A percentile compares a stretch with the other conserved stretches of the same genome.
phyloP scores from a whole-genome alignment of 345 rosid genomes.

The Gossypium australe region DNA sequence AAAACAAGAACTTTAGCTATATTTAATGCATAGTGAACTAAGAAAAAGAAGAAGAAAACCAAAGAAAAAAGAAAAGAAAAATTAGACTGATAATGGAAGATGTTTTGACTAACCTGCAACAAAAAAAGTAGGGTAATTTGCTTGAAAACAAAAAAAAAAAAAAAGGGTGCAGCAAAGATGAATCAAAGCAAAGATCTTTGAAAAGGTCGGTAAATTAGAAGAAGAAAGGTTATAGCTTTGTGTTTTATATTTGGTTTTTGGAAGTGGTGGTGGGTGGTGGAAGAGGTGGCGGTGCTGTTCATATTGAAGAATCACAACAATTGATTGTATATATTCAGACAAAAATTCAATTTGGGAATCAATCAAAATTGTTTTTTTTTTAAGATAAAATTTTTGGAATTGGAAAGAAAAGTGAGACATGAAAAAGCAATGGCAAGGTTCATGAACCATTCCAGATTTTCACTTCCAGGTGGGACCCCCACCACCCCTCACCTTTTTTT shows the following conservation, averaged over 20 bases:
- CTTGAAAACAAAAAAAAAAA: neutral
- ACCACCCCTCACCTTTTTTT: neutral
- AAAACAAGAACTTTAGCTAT: slow-evolving; percentile 2
- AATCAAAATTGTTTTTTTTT: neutral
- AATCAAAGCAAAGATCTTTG: slow-evolving; percentile 3
- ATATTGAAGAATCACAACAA: neutral
- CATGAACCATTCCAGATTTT: slow-evolving; percentile 30
- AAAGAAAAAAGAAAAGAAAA: neutral
- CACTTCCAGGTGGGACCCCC: slow-evolving; percentile 17
- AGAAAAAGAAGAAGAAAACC: neutral
- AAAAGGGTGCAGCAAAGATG: neutral
- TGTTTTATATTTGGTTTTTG: neutral
- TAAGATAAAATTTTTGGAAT: neutral
- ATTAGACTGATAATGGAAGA: neutral
- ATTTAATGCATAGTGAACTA: neutral
- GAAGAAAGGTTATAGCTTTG: neutral
- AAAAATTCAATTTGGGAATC: neutral
- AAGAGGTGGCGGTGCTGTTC: neutral
- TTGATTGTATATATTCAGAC: neutral
- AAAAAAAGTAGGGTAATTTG: neutral
- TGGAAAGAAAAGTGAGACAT: neutral
- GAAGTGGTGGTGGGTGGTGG: neutral
- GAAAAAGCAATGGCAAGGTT: slow-evolving; percentile 11
- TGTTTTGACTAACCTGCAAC: slow-evolving; percentile 16
- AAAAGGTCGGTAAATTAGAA: neutral